These are phyloP conservation scores for Suillus decipiens DNA, from an alignment of 768 basidiomycete genomes.

Conservation along the genomic window DNA sequence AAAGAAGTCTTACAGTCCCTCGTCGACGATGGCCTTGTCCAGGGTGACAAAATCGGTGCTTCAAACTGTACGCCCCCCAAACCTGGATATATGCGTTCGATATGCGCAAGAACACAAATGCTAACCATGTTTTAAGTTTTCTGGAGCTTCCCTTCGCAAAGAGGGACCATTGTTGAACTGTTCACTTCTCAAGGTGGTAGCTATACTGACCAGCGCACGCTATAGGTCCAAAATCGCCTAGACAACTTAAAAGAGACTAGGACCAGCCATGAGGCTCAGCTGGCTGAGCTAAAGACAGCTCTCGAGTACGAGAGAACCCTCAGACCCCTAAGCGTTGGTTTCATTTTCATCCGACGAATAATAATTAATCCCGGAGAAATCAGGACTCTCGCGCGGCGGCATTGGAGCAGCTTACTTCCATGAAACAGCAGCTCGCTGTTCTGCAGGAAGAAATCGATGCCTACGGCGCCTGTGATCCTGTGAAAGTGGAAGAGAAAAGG, in stretches of 20 bases:
- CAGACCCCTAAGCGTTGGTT: slow-evolving; percentile 58
- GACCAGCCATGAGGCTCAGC: slow-evolving; percentile 43
- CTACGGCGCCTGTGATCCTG: slow-evolving; percentile 86
- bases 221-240: slow-evolving; percentile 60
- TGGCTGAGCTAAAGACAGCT: slow-evolving; percentile 47
- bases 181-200: slow-evolving; percentile 9
- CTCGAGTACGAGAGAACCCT: slow-evolving; percentile 54
- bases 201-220: neutral
- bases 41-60: slow-evolving; percentile 90
- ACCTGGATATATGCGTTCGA: slow-evolving; percentile 24
- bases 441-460: slow-evolving; percentile 71
- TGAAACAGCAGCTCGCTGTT: slow-evolving; percentile 48
- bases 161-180: slow-evolving; percentile 64
- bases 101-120: slow-evolving; percentile 12
- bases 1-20: slow-evolving; percentile 90
- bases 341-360: slow-evolving; percentile 5
- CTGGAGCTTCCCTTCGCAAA: slow-evolving; percentile 94
- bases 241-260: slow-evolving; percentile 50
- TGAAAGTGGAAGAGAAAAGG: slow-evolving; percentile 74
- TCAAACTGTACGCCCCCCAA: slow-evolving; percentile 69
- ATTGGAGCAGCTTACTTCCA: slow-evolving; percentile 48
- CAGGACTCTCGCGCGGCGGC: slow-evolving; percentile 60
- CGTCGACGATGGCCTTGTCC: slow-evolving; percentile 84
- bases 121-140: slow-evolving; percentile 57
- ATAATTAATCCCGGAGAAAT: slow-evolving; percentile 1